A percentile compares a stretch with the other conserved stretches of the same genome.
phyloP scores from a whole-genome alignment of 2,329 filamentous ascomycete species.

The Alternaria arbusti region DNA sequence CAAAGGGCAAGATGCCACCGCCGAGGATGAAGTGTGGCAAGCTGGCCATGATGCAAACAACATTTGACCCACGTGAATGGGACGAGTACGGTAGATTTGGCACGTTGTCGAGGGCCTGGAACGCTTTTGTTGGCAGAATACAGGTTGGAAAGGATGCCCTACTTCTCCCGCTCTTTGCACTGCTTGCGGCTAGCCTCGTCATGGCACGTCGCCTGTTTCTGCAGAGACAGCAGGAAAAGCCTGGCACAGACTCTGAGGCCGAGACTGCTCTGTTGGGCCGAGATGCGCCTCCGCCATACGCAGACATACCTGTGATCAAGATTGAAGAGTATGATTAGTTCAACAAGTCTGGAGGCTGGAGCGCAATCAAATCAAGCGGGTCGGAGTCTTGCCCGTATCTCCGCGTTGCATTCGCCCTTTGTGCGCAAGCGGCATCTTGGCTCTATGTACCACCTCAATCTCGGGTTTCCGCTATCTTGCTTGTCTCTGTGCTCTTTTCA shows the following conservation, averaged over 20 bases:
- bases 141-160: constrained; percentile 18
- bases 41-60: constrained; percentile 29
- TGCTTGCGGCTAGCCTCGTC: constrained; percentile 18
- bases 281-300: constrained; percentile 24
- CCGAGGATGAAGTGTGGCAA: constrained; percentile 39
- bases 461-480: background rate
- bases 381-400: constrained; percentile 11
- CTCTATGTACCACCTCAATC: constrained; percentile 9
- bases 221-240: constrained; percentile 14
- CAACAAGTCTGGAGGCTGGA: constrained; percentile 11
- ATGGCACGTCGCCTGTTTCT: constrained; percentile 18
- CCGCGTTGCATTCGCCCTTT: constrained; percentile 6
- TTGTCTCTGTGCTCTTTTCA: background rate
- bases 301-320: constrained; percentile 27
- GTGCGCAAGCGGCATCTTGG: constrained; percentile 5
- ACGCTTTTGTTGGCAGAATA: constrained; percentile 17
- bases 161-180: constrained; percentile 20
- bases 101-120: constrained; percentile 24
- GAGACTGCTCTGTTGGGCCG: constrained; percentile 27
- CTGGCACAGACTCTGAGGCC: constrained; percentile 16
- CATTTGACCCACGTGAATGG: constrained; percentile 38
- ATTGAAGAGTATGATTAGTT: constrained; percentile 28
- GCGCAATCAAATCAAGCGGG: constrained; percentile 13
- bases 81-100: constrained; percentile 38
- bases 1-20: constrained; percentile 23